These are phyloP conservation scores for Coniella vitis DNA, from an alignment of 2,329 filamentous ascomycete genomes.

Conservation along the genomic window DNA sequence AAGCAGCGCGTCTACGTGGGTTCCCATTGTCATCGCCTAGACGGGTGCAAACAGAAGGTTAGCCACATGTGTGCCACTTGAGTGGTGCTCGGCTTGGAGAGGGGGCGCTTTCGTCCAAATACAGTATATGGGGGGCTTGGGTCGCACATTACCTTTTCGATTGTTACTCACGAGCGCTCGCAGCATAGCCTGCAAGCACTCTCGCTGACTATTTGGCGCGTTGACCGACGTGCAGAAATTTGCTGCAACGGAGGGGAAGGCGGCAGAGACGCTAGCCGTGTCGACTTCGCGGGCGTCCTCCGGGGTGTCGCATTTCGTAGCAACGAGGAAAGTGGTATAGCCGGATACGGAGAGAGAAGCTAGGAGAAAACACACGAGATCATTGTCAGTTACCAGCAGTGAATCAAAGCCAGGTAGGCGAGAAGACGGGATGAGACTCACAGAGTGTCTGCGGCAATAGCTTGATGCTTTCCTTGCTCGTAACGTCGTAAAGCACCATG, in stretches of 20 bases:
- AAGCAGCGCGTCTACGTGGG: constrained; percentile 42
- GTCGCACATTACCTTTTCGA: constrained; percentile 55
- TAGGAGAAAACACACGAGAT: constrained; percentile 28
- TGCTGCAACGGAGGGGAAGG: constrained; percentile 63
- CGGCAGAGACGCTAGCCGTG: constrained; percentile 53
- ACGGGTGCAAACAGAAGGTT: neutral
- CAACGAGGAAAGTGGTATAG: constrained; percentile 73
- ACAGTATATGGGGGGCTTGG: neutral
- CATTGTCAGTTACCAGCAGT: neutral
- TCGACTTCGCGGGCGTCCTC: constrained; percentile 65
- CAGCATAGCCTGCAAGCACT: constrained; percentile 70
- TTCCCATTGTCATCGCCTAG: constrained; percentile 13
- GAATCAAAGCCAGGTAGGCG: neutral
- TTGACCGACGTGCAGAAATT: constrained; percentile 68
- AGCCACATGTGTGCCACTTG: constrained; percentile 1
- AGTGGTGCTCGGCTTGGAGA: constrained; percentile 8
- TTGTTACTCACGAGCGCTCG: constrained; percentile 57
- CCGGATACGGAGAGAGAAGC: constrained; percentile 66
- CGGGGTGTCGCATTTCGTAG: constrained; percentile 82
- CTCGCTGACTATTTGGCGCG: constrained; percentile 64
- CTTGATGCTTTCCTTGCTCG: constrained; percentile 66
- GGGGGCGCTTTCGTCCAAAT: neutral
- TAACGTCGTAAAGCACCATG: constrained; percentile 82
- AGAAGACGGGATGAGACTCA: constrained; percentile 41
- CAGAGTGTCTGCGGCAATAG: constrained; percentile 70